Base-by-base conservation (phyloP, 495 filamentous ascomycete genomes). In the Aspergillus sclerotioniger region DNA sequence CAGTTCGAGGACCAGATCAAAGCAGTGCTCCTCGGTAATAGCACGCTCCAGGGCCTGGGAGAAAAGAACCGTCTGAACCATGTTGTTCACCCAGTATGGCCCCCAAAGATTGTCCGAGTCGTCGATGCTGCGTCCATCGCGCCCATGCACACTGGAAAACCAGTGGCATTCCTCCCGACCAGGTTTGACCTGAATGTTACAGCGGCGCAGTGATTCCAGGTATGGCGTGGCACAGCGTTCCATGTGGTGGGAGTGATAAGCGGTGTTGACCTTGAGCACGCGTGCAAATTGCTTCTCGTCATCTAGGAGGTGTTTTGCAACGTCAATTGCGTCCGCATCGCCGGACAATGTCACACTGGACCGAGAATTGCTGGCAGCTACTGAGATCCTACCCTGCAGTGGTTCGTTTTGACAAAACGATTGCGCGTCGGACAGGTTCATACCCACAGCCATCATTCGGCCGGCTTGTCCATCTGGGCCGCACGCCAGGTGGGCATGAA, bases 201-300 rank as follows among this genome's bases (percentile, higher is more conserved):
- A 62, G 3, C 53, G 25, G 10, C 69, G 62, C 8, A 71, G 51
- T 7, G 63, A 37, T 17, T 65, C 50, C 15, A 63, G 8, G 59
- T 86, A 88, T 17, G 70, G 56, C 3, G 43, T 61, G 0, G 74
- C 69, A 28, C 79, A 69, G 15, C 51, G 45, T 0, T 62, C 28
- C 85, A 89, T 88, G 46, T 73, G 83, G 1, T 75, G 76, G 0
- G 84, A 85, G 64, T 89, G 86, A 57, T 87, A 88, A 0, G 85
- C 85, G 2, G 31, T 62, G 32, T 81, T 75, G 0, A 82, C 78
- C 6, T 62, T 59, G 0, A 82, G 62, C 0, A 52, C 12, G 1
- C 80, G 51, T 3, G 62, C 61, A 51, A 83, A 83, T 17, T 66
- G 77, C 0, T 62, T 57, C 15, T 79, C 66, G 8, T 69, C 77